Percentiles rank a stretch among this genome's conserved stretches.
These are phyloP conservation scores for Mortierella alpina DNA, from an alignment of 192 early-diverging fungal species.

Conservation along the genomic window DNA sequence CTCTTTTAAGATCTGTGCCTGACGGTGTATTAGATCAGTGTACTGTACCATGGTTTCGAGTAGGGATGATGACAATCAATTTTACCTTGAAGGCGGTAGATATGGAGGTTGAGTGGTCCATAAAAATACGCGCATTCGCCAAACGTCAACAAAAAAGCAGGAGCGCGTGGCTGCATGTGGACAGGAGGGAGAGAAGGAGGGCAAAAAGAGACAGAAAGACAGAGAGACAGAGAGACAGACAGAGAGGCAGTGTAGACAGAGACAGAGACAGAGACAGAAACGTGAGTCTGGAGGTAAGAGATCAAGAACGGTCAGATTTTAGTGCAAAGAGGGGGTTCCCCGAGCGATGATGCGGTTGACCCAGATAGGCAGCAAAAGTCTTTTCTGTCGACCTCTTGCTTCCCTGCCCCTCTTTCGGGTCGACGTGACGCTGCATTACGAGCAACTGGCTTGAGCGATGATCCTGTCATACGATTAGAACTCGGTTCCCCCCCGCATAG, in stretches of 20 bases:
- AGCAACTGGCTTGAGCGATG: background rate
- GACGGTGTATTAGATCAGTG: no score
- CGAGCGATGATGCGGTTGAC: background rate
- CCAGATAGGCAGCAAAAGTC: no score
- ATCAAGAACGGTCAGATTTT: background rate
- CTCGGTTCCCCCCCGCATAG: background rate
- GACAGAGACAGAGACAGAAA: background rate
- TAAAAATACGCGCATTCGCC: background rate
- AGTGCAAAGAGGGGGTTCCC: background rate
- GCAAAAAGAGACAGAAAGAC: background rate
- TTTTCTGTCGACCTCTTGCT: background rate
- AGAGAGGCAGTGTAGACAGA: background rate
- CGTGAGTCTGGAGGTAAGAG: background rate
- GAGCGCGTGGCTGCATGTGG: background rate
- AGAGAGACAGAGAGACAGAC: background rate
- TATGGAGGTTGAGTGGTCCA: no score
- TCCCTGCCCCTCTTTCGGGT: background rate
- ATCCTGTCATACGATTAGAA: background rate
- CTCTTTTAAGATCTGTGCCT: no score
- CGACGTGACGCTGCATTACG: background rate
- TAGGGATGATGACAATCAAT: background rate
- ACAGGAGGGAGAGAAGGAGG: background rate
- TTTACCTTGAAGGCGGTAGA: background rate
- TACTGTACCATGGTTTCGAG: no score
- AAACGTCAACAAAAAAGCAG: constrained; percentile 4